Evolutionary conservation across 116 monocot genomes (phyloP), one percentile per base, ranked within the genome.

Genomic region (Posidonia oceanica): DNA sequence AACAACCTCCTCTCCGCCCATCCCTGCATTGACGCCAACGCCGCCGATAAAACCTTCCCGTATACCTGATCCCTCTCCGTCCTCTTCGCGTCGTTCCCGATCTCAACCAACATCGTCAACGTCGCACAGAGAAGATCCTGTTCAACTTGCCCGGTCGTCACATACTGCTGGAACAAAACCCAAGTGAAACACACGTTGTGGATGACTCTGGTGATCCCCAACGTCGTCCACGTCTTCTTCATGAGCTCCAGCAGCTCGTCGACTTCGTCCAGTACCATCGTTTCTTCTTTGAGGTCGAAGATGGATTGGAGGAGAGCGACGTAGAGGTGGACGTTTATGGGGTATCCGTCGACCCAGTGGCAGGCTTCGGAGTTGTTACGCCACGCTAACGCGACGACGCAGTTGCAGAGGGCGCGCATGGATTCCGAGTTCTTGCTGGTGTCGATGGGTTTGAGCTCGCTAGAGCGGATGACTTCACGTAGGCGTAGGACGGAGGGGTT

Each of bases 171-270:
- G 77, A 97, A 92, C 4, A 97, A 70, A 4, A 68, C 77, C 89
- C 97, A 97, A 2, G 92, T 64, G 70, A 97, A 78, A 75, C 92
- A 92, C 10, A 84, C 78, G 63, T 92, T 89, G 78, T 97, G 97
- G 3, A 86, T 76, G 74, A 63, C 60, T 65, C 75, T 76, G 71
- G 83, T 87, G 66, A 97, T 74, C 14, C 92, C 92, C 7, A 97
- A 63, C 10, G 71, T 83, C 0, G 83, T 8, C 97, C 97, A 97
- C 3, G 92, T 92, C 83, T 82, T 91, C 82, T 87, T 92, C 83
- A 97, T 87, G 8, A 97, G 83, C 87, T 97, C 92, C 2, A 97
- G 36, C 18, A 97, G 77, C 84, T 97, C 97, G 48, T 97, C 97
- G 3, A 97, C 87, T 62, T 97, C 97, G 53, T 97, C 92, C 7